These are phyloP conservation scores for Pontederia crassipes DNA, from an alignment of 176 grass and related monocot species.

Conservation along the genomic window DNA sequence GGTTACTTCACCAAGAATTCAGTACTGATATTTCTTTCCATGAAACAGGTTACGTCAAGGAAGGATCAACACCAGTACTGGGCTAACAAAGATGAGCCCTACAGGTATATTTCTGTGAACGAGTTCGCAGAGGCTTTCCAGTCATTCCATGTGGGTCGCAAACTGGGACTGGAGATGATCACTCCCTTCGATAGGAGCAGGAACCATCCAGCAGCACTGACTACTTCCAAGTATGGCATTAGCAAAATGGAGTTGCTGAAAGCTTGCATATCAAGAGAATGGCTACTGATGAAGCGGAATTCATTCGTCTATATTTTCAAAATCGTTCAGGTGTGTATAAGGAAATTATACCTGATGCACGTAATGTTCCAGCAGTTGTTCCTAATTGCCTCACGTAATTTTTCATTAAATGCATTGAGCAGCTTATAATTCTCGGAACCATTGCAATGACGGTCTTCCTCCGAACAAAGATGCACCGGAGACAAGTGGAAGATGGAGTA, in stretches of 20 bases:
- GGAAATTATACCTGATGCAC: not conserved
- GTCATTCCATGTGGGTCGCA: constrained; percentile 64
- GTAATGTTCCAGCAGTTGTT: not conserved
- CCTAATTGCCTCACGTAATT: not conserved
- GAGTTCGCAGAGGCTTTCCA: constrained; percentile 68
- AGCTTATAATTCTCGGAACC: constrained; percentile 88
- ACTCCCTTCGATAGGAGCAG: constrained; percentile 51
- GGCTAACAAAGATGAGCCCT: constrained; percentile 34
- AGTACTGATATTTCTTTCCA: constrained; percentile 11
- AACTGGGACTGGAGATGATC: constrained; percentile 39
- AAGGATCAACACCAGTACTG: constrained; percentile 96
- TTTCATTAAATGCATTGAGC: not conserved
- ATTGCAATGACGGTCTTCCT: constrained; percentile 95
- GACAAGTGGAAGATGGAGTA: constrained; percentile 45
- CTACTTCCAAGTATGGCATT: constrained; percentile 69
- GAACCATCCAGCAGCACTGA: constrained; percentile 84
- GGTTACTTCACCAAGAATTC: constrained; percentile 15
- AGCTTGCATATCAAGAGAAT: constrained; percentile 74
- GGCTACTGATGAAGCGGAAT: constrained; percentile 95
- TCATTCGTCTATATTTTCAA: constrained; percentile 98
- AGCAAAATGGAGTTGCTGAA: constrained; percentile 63
- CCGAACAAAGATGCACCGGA: constrained; percentile 57
- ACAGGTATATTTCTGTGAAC: constrained; percentile 69
- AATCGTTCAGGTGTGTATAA: constrained; percentile 52
- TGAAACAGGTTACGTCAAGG: constrained; percentile 70